phyloP scores from a whole-genome alignment of 2,329 filamentous ascomycete genomes.

The Emergomyces pasteurianus region DNA sequence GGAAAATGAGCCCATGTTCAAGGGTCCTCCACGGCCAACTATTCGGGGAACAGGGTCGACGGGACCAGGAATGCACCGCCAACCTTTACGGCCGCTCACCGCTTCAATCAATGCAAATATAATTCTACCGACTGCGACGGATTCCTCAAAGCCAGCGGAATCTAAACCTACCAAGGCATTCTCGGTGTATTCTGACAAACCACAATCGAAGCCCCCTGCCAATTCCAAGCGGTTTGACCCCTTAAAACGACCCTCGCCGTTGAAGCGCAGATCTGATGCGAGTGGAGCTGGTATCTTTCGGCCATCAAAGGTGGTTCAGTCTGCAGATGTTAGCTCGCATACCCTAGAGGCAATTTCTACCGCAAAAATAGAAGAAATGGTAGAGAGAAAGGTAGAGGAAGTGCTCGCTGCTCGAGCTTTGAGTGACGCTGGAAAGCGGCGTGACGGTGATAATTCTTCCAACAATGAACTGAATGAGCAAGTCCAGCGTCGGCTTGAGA shows the following conservation, averaged over 20 bases:
- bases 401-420: conserved; percentile 66
- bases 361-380: conserved; percentile 76
- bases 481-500: conserved; percentile 68
- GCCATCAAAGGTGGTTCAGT: conserved; percentile 39
- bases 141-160: conserved; percentile 42
- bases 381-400: conserved; percentile 83
- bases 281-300: conserved; percentile 22
- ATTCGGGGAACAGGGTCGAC: conserved; percentile 26
- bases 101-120: conserved; percentile 64
- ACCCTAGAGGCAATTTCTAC: conserved; percentile 42
- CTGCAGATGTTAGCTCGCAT: conserved; percentile 16
- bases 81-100: conserved; percentile 66
- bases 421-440: conserved; percentile 40
- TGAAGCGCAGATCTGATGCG: conserved; percentile 26
- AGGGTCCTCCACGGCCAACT: conserved; percentile 52
- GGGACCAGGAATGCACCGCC: conserved; percentile 43
- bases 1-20: conserved; percentile 88
- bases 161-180: conserved; percentile 72
- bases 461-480: conserved; percentile 56
- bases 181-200: conserved; percentile 69
- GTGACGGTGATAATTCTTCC: conserved; percentile 1
- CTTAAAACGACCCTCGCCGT: conserved; percentile 34
- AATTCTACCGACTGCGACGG: conserved; percentile 41
- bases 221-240: conserved; percentile 20
- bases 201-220: conserved; percentile 34